Base-by-base conservation (phyloP, 2,329 filamentous ascomycete species). In the Cucurbitaria berberidis region DNA sequence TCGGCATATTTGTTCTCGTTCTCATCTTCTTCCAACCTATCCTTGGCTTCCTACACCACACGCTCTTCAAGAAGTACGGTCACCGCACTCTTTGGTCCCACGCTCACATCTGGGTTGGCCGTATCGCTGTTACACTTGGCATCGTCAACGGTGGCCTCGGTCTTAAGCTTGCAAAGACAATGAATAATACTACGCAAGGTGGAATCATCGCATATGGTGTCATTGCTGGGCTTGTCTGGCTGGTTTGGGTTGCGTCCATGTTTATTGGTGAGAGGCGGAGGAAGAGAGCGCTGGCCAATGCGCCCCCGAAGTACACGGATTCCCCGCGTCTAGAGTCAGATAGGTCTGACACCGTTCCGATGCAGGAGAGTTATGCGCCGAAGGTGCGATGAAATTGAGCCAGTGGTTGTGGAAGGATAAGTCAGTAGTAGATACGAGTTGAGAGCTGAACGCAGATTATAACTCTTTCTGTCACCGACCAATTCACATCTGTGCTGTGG, bases 71-170 rank as follows among this genome's bases (percentile, higher is more conserved):
- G 46, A 80, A 77, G 57, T 75, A 76, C 13, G 74, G 75, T 7
- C 67, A 66, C 13, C 79, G 80, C 29, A 80, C 78, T 1, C 56
- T 76, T 6, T 80, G 78, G 66, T 81, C 80, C 0, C 76, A 81
- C 54, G 70, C 69, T 3, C 83, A 86, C 60, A 74, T 84, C 42
- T 86, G 83, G 83, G 62, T 84, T 22, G 83, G 83, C 16, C 76
- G 83, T 4, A 59, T 74, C 24, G 73, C 80, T 19, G 78, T 86
- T 11, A 73, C 78, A 0, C 69, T 85, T 0, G 83, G 81, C 3
- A 81, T 84, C 50, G 75, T 85, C 65, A 85, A 85, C 62, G 83
- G 81, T n/a, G 83, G 82, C 0, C 67, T 85, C 1, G 83, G 83
- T 0, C 76, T 85, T 32, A 69, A 73, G 51, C 70, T 83, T 16